Evolutionary conservation across 2,329 filamentous ascomycete species (phyloP), one percentile per base, ranked within the genome.

Genomic region (Sclerotinia nivalis): DNA sequence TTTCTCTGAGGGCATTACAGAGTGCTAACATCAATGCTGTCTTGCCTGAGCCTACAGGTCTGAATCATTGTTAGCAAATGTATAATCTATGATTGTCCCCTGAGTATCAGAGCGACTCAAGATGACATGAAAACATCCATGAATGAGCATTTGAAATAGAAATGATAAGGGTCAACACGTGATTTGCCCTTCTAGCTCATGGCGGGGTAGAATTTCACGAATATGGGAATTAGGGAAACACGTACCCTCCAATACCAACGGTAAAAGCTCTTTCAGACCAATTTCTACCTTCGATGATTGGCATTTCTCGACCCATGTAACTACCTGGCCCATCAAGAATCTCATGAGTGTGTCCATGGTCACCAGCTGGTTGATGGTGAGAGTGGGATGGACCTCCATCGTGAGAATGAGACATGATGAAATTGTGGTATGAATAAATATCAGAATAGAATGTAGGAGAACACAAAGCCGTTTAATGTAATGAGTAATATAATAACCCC

Each of bases 11-110:
- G 10, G 91, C 90, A 49, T 89, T 89, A 84, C 93, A 97, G 75
- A 98, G 91, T 52, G 92, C 91, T 15, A 97, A 89, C 95, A 99
- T 98, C 40, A 98, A 87, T 25, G 96, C 96, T 0, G 96, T 98
- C 82, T 99, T 99, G 78, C 96, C 96, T 34, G 94, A 97, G 73
- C 96, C 96, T 68, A 99, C 96, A 72, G 96, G 96, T 56, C 94
- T 97, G 64, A 31, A 52, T 52, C 8, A 72, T 34, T 74, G 71
- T 71, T 59, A 56, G 47, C 61, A 56, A 45, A 18, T 20, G 5
- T 6, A 12, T 25, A 18, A 34, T 52, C 12, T 15, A 28, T 9
- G 18, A 8, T 37, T 2, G 8, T 6, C 22, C 40, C 5, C 12
- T 20, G 12, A 37, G 20, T 18, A 12, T 25, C 13, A 45, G 20